Base-by-base conservation (phyloP, 2,329 filamentous ascomycete genomes). In the Daldinia eschscholtzii region DNA sequence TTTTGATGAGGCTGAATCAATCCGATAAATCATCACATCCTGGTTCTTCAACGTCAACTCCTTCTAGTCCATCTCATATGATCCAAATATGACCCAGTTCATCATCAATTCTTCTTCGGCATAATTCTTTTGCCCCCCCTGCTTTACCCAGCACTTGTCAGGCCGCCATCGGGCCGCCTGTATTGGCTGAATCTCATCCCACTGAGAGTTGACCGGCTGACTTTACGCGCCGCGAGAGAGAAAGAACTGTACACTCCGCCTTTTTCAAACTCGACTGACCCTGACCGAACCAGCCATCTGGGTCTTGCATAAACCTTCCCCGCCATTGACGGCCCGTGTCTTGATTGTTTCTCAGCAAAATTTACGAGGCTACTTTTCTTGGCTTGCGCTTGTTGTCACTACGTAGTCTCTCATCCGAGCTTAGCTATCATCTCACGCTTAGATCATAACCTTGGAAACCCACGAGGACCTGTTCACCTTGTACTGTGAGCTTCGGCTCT, bases 1-100 rank as follows among this genome's bases (percentile, higher is more conserved):
- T 63, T 61, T 70, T 57, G 68, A 74, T 75, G 75, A 77, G 75
- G 75, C 75, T 77, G 74, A 76, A 77, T 65, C 55, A 61, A 67
- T 67, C 63, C 65, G 60, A 71, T 70, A 65, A 66, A 70, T 71
- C 67, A 71, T 72, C 6, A 67, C 53, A 64, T 62, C 66, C 70
- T 69, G 28, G 63, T 71, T 61, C 65, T 71, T 73, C 71, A 74
- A 75, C 74, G 72, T 75, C 73, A 74, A 68, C 67, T 68, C 73
- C 20, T 71, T 35, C 66, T 50, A 48, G 48, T 68, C 65, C 61
- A 56, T 72, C 66, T 28, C 55, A 28, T 44, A 75, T 72, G 71
- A 61, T 39, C 56, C 42, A 56, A 44, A 30, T 35, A 66, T 62
- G 61, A 55, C 37, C 46, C 4, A 61, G 13, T 26, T 46, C 59